Evolutionary conservation across 306 rosid genomes (phyloP).

Genomic region (Arachis stenosperma): DNA sequence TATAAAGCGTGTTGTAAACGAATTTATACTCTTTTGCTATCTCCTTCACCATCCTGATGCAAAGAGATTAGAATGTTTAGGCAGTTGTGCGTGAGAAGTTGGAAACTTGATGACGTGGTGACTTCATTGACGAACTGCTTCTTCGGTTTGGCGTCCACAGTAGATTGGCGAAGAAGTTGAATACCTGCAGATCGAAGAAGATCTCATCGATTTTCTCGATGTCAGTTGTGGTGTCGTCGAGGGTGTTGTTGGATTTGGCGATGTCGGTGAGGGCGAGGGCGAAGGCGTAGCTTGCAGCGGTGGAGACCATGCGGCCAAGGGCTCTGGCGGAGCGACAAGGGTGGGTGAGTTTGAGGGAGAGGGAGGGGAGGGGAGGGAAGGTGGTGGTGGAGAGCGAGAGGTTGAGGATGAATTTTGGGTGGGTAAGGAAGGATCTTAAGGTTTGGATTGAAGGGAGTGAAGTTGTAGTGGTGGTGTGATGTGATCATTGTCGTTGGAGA

Average conservation of each 20-base stretch:
- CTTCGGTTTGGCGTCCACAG: constrained; percentile 53
- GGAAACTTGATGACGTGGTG: constrained; percentile 46
- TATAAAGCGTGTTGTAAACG: constrained; percentile 61
- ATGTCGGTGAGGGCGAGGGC: constrained; percentile 84
- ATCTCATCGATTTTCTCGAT: constrained; percentile 72
- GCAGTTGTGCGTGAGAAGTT: constrained; percentile 68
- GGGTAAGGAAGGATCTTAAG: constrained; percentile 42
- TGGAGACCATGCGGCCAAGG: constrained; percentile 56
- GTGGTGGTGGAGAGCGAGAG: constrained; percentile 53
- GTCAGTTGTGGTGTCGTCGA: constrained; percentile 67
- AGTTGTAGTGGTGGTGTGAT: constrained; percentile 61
- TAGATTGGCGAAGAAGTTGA: constrained; percentile 66
- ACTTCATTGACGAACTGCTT: constrained; percentile 53
- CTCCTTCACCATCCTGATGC: constrained; percentile 56
- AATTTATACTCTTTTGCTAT: constrained; percentile 67
- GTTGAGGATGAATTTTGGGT: constrained; percentile 46
- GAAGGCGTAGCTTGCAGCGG: constrained; percentile 74
- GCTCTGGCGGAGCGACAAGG: constrained; percentile 44
- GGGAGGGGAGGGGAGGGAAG: constrained; percentile 37
- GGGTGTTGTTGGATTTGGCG: constrained; percentile 63
- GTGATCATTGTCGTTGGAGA: constrained; percentile 56
- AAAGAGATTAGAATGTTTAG: constrained; percentile 64
- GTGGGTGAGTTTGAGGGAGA: constrained; percentile 37
- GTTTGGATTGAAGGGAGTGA: constrained; percentile 60
- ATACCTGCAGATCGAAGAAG: constrained; percentile 54